Conservation (phyloP, 2,329 filamentous ascomycete species). For the Coniochaeta prunicola region DNA sequence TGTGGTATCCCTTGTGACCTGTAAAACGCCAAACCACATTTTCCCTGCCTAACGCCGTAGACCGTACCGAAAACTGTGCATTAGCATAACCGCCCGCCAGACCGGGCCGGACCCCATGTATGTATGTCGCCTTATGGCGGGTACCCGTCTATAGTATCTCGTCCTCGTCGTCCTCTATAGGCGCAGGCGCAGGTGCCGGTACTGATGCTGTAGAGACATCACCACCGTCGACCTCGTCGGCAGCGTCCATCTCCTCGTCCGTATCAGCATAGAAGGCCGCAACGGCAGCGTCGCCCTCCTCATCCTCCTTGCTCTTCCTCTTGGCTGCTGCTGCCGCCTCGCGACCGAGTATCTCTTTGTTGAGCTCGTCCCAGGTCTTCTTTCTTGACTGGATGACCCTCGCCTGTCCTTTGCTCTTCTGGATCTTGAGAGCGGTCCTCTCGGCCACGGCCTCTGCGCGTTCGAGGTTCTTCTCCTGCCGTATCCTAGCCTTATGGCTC, state of each 20-base stretch:
- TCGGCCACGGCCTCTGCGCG: slow-evolving; percentile 54
- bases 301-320: not conserved
- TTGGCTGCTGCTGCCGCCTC: slow-evolving; percentile 1
- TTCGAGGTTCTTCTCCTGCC: slow-evolving; percentile 51
- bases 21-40: not conserved
- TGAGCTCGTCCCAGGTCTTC: slow-evolving; percentile 53
- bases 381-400: slow-evolving; percentile 39
- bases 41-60: not conserved
- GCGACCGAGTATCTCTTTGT: slow-evolving; percentile 22
- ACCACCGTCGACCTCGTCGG: slow-evolving; percentile 6
- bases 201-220: slow-evolving; percentile 1
- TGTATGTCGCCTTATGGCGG: not conserved
- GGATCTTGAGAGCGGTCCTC: slow-evolving; percentile 47
- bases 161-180: slow-evolving; percentile 22
- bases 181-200: slow-evolving; percentile 5
- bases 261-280: slow-evolving; percentile 15
- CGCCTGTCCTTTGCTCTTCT: slow-evolving; percentile 44
- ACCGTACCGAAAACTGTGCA: not conserved
- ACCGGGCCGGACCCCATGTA: not conserved
- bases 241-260: slow-evolving; percentile 28
- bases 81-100: not conserved
- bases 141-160: slow-evolving; percentile 20
- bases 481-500: slow-evolving; percentile 46
- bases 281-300: slow-evolving; percentile 13
- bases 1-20: not conserved